These are phyloP conservation scores for Oryza longistaminata DNA, from an alignment of 176 grass and related monocot species.

Conservation along the genomic window DNA sequence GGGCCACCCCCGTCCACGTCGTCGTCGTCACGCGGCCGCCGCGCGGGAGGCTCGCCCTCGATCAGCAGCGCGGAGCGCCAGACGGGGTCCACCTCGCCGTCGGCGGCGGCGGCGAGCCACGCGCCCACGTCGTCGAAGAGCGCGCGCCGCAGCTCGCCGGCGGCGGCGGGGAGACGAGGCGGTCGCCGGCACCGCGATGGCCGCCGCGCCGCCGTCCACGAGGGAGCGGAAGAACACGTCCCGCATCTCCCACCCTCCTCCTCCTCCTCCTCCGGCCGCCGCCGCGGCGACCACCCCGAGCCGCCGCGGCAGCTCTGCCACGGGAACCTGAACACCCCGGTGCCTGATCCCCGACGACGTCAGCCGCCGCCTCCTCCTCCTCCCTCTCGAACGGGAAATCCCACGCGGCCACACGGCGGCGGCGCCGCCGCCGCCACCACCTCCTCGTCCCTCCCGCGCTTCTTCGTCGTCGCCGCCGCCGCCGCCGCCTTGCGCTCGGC, in stretches of 20 bases:
- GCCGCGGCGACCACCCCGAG: constrained; percentile 22
- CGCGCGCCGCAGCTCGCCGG: constrained; percentile 30
- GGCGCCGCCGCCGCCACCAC: neutral
- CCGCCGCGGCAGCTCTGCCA: constrained; percentile 53
- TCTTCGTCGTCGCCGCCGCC: constrained; percentile 37
- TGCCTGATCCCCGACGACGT: constrained; percentile 28
- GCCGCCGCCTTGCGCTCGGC: constrained; percentile 9
- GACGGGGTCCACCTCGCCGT: constrained; percentile 56
- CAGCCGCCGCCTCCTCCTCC: neutral
- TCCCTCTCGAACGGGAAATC: constrained; percentile 46
- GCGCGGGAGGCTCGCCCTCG: constrained; percentile 18
- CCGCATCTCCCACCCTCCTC: constrained; percentile 48
- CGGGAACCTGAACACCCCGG: constrained; percentile 72
- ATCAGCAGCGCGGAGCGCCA: constrained; percentile 53
- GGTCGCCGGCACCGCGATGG: constrained; percentile 62
- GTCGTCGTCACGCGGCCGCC: constrained; percentile 14
- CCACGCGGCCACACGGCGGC: neutral
- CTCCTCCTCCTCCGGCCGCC: neutral
- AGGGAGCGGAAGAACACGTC: constrained; percentile 87
- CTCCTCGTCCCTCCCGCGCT: constrained; percentile 45
- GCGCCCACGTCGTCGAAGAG: constrained; percentile 65
- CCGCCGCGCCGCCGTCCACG: constrained; percentile 51
- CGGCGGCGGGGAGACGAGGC: constrained; percentile 46
- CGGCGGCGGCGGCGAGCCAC: constrained; percentile 41
- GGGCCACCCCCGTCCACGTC: constrained; percentile 2